Percentiles rank a stretch among this genome's conserved stretches.
Conservation (phyloP, 805 yeast species). For the Ogataea nonfermentans region DNA sequence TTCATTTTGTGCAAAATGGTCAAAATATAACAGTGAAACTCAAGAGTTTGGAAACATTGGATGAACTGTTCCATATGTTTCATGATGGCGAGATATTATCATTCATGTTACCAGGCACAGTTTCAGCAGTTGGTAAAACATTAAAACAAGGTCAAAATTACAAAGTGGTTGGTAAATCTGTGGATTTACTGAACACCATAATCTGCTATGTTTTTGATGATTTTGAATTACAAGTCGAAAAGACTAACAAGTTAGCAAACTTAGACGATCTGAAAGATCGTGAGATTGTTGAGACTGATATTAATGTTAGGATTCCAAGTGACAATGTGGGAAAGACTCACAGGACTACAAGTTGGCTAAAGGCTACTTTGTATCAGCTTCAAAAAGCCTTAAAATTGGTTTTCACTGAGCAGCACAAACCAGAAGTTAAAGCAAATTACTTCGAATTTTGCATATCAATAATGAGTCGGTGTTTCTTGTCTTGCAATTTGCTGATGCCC, state of each 20-base stretch:
- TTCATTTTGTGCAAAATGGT: slow-evolving; percentile 36
- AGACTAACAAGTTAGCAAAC: slow-evolving; percentile 6
- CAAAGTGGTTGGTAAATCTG: slow-evolving; percentile 32
- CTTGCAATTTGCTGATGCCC: slow-evolving; percentile 39
- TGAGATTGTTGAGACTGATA: neutral
- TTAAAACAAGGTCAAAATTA: slow-evolving; percentile 37
- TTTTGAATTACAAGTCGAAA: slow-evolving; percentile 31
- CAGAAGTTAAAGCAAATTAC: slow-evolving; percentile 35
- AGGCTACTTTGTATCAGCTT: slow-evolving; percentile 50
- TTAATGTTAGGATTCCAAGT: slow-evolving; percentile 22
- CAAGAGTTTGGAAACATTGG: slow-evolving; percentile 35
- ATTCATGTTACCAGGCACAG: slow-evolving; percentile 50
- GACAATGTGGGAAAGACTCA: slow-evolving; percentile 16
- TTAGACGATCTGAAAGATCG: slow-evolving; percentile 17
- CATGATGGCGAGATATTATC: slow-evolving; percentile 50
- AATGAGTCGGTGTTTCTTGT: slow-evolving; percentile 32
- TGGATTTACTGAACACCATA: slow-evolving; percentile 34
- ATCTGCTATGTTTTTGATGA: slow-evolving; percentile 43
- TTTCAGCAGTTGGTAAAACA: slow-evolving; percentile 43
- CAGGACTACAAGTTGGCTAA: slow-evolving; percentile 54
- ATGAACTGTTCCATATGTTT: slow-evolving; percentile 34
- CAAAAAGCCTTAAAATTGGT: slow-evolving; percentile 43
- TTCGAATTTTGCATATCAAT: slow-evolving; percentile 32
- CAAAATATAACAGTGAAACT: slow-evolving; percentile 31
- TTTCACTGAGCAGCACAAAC: slow-evolving; percentile 23